Conservation (phyloP, 2,329 filamentous ascomycete species). For the Aspergillus ibericus region DNA sequence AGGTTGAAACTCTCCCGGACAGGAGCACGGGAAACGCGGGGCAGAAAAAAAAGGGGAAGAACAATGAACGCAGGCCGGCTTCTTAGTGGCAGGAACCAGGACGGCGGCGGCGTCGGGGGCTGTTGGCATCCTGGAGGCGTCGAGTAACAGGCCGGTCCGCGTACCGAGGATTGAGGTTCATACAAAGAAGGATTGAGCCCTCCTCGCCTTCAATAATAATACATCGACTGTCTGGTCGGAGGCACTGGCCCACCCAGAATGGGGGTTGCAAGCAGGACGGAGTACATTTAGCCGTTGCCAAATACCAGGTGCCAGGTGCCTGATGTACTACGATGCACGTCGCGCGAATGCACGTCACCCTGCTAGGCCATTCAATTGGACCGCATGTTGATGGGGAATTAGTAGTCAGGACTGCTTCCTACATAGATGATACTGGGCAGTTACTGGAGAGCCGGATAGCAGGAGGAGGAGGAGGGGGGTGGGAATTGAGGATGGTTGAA, state of each 20-base stretch:
- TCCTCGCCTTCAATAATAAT: neutral
- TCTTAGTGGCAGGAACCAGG: neutral
- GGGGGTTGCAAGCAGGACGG: neutral
- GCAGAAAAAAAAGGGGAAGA: constrained; percentile 8
- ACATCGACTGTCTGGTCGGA: neutral
- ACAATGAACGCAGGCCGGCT: neutral
- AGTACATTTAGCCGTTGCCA: neutral
- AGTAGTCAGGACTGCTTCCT: neutral
- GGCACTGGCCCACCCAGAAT: neutral
- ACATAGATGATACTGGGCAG: neutral
- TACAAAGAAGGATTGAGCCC: neutral
- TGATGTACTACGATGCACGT: neutral
- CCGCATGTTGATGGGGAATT: neutral
- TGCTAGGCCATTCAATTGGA: neutral
- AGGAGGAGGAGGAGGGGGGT: no score
- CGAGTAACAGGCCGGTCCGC: neutral
- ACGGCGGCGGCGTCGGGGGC: neutral
- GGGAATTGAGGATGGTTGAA: neutral
- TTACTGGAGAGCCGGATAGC: neutral
- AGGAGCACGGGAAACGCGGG: constrained; percentile 9
- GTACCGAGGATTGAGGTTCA: neutral
- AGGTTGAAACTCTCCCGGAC: constrained; percentile 1
- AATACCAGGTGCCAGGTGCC: neutral
- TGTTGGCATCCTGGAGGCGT: neutral
- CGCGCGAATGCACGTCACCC: neutral